phyloP scores from a whole-genome alignment of 495 filamentous ascomycete species.

The Penicillium cosmopolitanum region DNA sequence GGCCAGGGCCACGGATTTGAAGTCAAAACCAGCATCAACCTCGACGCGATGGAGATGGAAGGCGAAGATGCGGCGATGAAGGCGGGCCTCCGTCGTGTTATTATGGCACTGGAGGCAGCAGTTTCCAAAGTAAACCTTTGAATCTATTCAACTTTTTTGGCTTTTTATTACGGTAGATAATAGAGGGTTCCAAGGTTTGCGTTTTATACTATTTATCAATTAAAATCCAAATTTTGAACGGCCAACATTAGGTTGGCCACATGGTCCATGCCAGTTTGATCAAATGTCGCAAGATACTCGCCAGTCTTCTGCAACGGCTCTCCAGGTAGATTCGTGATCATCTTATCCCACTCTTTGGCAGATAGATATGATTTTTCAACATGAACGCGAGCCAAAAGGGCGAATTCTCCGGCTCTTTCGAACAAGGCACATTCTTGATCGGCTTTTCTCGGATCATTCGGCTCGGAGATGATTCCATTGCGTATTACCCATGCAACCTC shows the following conservation, averaged over 20 bases:
- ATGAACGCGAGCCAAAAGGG: neutral
- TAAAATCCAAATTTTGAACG: conserved; percentile 24
- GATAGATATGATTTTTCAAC: neutral
- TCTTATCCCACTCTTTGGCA: neutral
- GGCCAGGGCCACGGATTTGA: conserved; percentile 14
- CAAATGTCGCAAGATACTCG: conserved; percentile 7
- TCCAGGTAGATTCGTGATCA: neutral
- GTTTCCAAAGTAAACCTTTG: neutral
- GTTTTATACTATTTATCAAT: neutral
- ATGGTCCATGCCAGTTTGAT: conserved; percentile 11
- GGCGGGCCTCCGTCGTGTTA: neutral
- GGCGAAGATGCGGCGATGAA: neutral
- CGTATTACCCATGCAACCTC: neutral
- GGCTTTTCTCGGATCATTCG: neutral
- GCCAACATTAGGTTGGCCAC: conserved; percentile 10
- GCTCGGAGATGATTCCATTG: neutral
- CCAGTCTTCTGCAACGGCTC: neutral
- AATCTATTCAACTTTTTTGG: neutral
- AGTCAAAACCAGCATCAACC: neutral
- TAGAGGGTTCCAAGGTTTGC: no score
- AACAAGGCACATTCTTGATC: no score
- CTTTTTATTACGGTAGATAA: no score
- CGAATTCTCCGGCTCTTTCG: neutral
- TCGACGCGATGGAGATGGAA: neutral
- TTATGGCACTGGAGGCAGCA: neutral